Evolutionary conservation across 1,139 yeast species (phyloP), one percentile per base, ranked within the genome.

Genomic region (Yarrowia galli): DNA sequence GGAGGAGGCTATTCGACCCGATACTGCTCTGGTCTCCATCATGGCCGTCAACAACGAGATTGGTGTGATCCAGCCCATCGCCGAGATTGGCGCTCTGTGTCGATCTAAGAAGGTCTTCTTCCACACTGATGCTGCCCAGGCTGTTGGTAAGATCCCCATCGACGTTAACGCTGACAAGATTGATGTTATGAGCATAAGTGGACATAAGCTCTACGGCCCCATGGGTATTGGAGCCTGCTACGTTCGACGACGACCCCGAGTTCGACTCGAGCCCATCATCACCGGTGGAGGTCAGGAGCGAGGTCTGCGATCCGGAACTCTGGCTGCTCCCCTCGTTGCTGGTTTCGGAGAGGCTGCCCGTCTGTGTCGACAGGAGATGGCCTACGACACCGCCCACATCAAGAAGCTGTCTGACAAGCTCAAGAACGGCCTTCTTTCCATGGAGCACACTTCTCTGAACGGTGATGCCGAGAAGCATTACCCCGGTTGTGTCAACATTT

Each of bases 271-370:
- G 72, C 98, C 99, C 43, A 83, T 95, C 69, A 90, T 95, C 73
- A 89, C 92, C 70, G 99, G 99, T 73, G 99, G 99, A 79, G 99
- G 99, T 68, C 99, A 95, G 82, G 99, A 95, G 81, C 89, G 99
- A 81, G 99, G 99, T 71, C 84, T 95, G 75, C 86, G 99, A 80
- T 91, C 97, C 10, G 99, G 99, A 71, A 95, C 99, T 42, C 84
- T 95, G 76, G 95, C 99, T 3, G 97, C 99, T 22, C 97, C 99
- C 38, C 84, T 93, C 74, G 91, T 95, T 63, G 90, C 93, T 20
- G 99, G 99, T 0, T 92, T 95, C 76, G 99, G 99, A 71, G 98
- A 95, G 80, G 99, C 99, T 38, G 96, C 98, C 61, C 85, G 97
- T 76, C 80, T 95, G 70, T 89, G 92, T 84, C 79, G 79, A 67